These are phyloP conservation scores for Exutisphaerella laricina DNA, from an alignment of 2,329 filamentous ascomycete genomes.

Conservation along the genomic window DNA sequence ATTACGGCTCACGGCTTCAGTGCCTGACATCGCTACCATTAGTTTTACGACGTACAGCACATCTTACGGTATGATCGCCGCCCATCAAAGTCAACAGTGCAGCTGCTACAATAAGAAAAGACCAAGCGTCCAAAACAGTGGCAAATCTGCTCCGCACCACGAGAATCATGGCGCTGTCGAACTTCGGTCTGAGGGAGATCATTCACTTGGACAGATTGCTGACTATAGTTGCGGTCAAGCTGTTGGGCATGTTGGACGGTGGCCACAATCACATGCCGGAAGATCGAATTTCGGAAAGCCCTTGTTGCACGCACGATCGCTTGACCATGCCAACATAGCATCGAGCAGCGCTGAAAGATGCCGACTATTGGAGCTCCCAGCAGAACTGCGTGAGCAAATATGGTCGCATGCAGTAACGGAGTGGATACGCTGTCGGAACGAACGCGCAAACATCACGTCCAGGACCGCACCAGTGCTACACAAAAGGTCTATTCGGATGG, in stretches of 20 bases:
- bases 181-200: not conserved
- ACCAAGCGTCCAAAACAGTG: too few species aligned
- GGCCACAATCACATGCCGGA: not conserved
- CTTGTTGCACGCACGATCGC: not conserved
- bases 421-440: conserved; percentile 10
- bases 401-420: conserved; percentile 20
- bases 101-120: too few species aligned
- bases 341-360: conserved; percentile 1
- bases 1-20: not conserved
- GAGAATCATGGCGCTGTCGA: too few species aligned
- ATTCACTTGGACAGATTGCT: not conserved
- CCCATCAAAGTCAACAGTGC: too few species aligned
- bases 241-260: not conserved
- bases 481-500: conserved; percentile 19
- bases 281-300: not conserved
- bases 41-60: not conserved
- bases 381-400: conserved; percentile 21
- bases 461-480: conserved; percentile 5
- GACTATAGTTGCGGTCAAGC: not conserved
- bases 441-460: not conserved
- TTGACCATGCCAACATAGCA: not conserved
- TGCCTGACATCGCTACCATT: not conserved
- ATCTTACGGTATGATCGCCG: not conserved
- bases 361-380: conserved; percentile 20
- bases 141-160: too few species aligned